Evolutionary conservation across 352 stramenopile species (phyloP).

Genomic region (Bremia lactucae): DNA sequence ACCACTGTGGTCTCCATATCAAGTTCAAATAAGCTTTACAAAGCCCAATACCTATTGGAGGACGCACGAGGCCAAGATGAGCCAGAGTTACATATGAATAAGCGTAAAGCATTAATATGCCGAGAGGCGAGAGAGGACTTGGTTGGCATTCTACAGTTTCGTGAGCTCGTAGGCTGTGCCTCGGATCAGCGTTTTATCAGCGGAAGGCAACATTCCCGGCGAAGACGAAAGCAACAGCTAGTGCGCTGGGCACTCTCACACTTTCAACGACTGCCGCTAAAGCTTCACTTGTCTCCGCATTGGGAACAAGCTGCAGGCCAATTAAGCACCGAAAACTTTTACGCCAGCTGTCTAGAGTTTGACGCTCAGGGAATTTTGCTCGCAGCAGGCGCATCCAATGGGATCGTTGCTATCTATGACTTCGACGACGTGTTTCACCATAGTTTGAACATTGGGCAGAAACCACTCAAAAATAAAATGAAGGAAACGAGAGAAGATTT

Average conservation of each 20-base stretch:
- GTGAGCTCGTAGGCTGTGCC: constrained; percentile 27
- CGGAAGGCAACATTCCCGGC: constrained; percentile 5
- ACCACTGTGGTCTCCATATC: background rate
- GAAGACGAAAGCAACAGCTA: constrained; percentile 34
- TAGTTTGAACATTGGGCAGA: constrained; percentile 41
- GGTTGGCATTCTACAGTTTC: constrained; percentile 24
- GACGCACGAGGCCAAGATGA: background rate
- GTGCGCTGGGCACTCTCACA: constrained; percentile 43
- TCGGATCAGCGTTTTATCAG: constrained; percentile 3
- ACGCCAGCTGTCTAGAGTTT: constrained; percentile 59
- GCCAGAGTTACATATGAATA: background rate
- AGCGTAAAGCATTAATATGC: background rate
- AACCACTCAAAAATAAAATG: constrained; percentile 6
- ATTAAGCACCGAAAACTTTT: constrained; percentile 27
- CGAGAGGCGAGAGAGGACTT: constrained; percentile 20
- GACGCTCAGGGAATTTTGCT: constrained; percentile 58
- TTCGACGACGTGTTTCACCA: constrained; percentile 68
- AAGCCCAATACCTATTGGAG: constrained; percentile 1
- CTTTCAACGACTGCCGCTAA: constrained; percentile 31
- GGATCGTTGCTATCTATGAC: constrained; percentile 63
- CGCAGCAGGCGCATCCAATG: constrained; percentile 48
- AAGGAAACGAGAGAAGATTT: constrained; percentile 1
- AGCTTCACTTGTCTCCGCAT: constrained; percentile 32
- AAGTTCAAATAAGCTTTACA: background rate
- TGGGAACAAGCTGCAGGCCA: constrained; percentile 28